phyloP scores from a whole-genome alignment of 2,329 filamentous ascomycete species.

The Aspergillus sp. region DNA sequence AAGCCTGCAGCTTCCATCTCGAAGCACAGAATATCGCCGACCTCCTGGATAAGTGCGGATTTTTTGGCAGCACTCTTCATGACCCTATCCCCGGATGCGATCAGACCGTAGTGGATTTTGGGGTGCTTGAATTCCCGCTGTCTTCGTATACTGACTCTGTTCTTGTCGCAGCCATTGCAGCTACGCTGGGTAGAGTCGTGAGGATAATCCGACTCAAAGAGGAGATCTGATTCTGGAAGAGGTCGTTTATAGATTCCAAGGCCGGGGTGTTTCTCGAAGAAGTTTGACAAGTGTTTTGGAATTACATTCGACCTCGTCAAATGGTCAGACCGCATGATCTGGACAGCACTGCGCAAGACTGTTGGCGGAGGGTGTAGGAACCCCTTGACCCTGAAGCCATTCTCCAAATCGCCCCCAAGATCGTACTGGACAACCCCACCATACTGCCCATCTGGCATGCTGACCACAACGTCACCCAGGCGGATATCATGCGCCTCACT shows the following conservation, averaged over 20 bases:
- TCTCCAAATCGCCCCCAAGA: constrained; percentile 19
- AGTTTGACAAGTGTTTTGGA: constrained; percentile 1
- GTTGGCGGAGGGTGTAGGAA: constrained; percentile 18
- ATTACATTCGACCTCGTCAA: constrained; percentile 5
- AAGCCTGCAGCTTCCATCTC: constrained; percentile 7
- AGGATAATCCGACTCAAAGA: background rate
- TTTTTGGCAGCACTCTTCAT: background rate
- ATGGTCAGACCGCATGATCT: background rate
- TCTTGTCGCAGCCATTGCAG: background rate
- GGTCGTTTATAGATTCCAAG: background rate
- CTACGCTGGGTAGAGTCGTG: background rate
- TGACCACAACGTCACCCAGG: constrained; percentile 24
- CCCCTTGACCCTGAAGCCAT: constrained; percentile 15
- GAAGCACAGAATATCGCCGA: background rate
- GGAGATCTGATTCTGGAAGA: background rate
- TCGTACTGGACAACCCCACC: constrained; percentile 29
- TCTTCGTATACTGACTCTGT: background rate
- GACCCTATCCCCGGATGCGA: background rate
- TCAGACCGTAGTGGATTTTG: background rate
- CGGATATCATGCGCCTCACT: constrained; percentile 18
- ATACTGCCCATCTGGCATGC: constrained; percentile 5
- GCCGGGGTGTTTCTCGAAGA: background rate
- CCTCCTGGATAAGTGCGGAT: too few relatives aligned
- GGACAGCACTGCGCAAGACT: constrained; percentile 2
- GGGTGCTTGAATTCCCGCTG: background rate